These are phyloP conservation scores for Penicillium simplicissimum DNA, from an alignment of 495 filamentous ascomycete genomes.

Conservation along the genomic window DNA sequence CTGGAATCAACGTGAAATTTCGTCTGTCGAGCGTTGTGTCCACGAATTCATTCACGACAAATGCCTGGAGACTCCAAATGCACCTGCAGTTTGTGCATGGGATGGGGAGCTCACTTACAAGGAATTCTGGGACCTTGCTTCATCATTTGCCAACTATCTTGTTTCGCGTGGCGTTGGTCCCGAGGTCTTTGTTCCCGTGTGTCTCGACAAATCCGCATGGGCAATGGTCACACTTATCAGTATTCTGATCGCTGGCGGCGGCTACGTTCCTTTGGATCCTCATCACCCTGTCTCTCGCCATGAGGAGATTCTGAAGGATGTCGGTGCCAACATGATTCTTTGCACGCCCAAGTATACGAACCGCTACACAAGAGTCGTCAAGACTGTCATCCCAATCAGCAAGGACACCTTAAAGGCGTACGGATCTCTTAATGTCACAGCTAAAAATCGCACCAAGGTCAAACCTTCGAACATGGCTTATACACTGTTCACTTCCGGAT, in stretches of 20 bases:
- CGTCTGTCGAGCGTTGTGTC: conserved; percentile 43
- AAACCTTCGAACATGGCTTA: conserved; percentile 40
- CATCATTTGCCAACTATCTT: conserved; percentile 40
- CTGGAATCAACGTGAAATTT: conserved; percentile 35
- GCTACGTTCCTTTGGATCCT: conserved; percentile 60
- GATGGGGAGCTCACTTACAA: conserved; percentile 47
- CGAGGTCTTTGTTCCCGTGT: conserved; percentile 55
- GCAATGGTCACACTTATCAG: conserved; percentile 53
- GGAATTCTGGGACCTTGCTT: conserved; percentile 38
- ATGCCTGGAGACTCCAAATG: conserved; percentile 30
- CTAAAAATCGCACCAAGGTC: conserved; percentile 2
- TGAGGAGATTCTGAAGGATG: conserved; percentile 43
- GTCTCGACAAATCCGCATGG: conserved; percentile 58
- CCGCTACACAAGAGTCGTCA: conserved; percentile 31
- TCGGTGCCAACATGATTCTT: conserved; percentile 40
- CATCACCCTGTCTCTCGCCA: conserved; percentile 52
- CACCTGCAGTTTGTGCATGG: conserved; percentile 43
- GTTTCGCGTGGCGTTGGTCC: conserved; percentile 47
- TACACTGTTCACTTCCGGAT: conserved; percentile 53
- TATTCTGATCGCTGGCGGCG: conserved; percentile 58
- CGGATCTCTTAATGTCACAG: conserved; percentile 20
- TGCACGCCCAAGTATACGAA: conserved; percentile 38
- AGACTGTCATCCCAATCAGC: conserved; percentile 40
- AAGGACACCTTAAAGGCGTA: conserved; percentile 40
- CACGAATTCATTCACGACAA: conserved; percentile 46